These are phyloP conservation scores for Ophiostoma perfectum DNA, from an alignment of 2,329 filamentous ascomycete genomes.

Conservation along the genomic window DNA sequence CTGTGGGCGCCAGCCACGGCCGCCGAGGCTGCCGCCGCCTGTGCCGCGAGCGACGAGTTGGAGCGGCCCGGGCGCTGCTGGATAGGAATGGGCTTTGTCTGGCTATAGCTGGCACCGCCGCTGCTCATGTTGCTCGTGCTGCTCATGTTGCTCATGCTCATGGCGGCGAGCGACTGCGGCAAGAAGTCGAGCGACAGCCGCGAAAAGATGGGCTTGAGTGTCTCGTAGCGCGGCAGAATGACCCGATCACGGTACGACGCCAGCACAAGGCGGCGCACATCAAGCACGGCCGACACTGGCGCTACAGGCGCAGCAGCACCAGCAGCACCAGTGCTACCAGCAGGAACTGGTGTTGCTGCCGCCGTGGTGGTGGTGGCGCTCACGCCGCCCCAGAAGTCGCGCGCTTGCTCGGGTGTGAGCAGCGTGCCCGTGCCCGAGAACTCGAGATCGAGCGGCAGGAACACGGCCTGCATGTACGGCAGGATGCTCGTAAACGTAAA, in stretches of 20 bases:
- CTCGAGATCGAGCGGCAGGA: conserved; percentile 86
- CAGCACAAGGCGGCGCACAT: conserved; percentile 83
- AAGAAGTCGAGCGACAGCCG: conserved; percentile 78
- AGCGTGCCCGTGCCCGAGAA: conserved; percentile 79
- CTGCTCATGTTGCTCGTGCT: conserved; percentile 18
- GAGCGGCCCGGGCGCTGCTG: conserved; percentile 33
- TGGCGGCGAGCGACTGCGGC: conserved; percentile 46
- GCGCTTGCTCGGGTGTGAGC: conserved; percentile 70
- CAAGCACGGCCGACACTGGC: conserved; percentile 55
- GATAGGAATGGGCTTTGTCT: conserved; percentile 47
- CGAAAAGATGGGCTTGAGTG: conserved; percentile 83
- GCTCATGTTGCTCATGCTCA: conserved; percentile 2
- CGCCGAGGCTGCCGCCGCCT: not conserved
- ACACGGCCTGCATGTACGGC: conserved; percentile 92
- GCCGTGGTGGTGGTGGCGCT: conserved; percentile 25
- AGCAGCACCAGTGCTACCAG: not conserved
- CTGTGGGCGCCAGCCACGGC: conserved; percentile 16
- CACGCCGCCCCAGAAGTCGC: conserved; percentile 83
- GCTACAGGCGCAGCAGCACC: conserved; percentile 34
- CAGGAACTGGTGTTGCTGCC: not conserved
- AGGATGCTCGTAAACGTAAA: conserved; percentile 85
- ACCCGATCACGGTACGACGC: conserved; percentile 83
- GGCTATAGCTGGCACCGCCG: conserved; percentile 30
- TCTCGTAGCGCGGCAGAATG: conserved; percentile 82
- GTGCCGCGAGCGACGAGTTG: conserved; percentile 24